These are phyloP conservation scores for Salvia sclarea DNA, from an alignment of 305 asterid genomes.

Conservation along the genomic window DNA sequence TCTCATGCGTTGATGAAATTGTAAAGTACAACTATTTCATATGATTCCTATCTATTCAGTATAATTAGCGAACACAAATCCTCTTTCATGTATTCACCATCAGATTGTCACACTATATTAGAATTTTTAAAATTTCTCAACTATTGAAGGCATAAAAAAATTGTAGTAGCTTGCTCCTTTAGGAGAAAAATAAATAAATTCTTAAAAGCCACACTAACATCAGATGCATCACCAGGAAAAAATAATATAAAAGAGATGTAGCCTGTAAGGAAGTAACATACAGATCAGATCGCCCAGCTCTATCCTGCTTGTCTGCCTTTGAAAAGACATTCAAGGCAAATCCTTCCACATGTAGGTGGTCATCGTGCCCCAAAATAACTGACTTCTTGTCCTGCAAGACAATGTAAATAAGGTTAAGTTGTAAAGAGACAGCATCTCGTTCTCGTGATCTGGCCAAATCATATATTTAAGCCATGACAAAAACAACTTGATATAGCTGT, in stretches of 20 bases:
- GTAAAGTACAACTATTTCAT: not conserved
- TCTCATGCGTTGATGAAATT: not conserved
- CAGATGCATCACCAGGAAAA: too few species aligned
- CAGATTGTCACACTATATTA: not conserved
- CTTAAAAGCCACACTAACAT: not conserved
- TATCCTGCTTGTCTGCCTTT: conserved; percentile 95
- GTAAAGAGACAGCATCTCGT: too few species aligned
- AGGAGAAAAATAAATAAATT: not conserved
- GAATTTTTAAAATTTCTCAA: not conserved
- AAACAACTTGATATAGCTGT: too few species aligned
- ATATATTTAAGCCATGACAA: too few species aligned
- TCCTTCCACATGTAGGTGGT: conserved; percentile 78
- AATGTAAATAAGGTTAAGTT: too few species aligned
- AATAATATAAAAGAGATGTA: not conserved
- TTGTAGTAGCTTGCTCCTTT: not conserved
- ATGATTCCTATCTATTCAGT: not conserved
- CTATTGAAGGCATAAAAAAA: not conserved
- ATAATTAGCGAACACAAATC: not conserved
- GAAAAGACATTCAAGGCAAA: conserved; percentile 83
- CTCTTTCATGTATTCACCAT: not conserved
- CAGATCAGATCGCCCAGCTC: conserved; percentile 89
- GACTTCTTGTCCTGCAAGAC: conserved; percentile 92
- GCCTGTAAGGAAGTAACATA: conserved; percentile 38
- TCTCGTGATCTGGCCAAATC: too few species aligned
- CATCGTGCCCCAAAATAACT: conserved; percentile 74